phyloP scores from a whole-genome alignment of 176 grass and related monocot genomes.

The Musa troglodytarum region DNA sequence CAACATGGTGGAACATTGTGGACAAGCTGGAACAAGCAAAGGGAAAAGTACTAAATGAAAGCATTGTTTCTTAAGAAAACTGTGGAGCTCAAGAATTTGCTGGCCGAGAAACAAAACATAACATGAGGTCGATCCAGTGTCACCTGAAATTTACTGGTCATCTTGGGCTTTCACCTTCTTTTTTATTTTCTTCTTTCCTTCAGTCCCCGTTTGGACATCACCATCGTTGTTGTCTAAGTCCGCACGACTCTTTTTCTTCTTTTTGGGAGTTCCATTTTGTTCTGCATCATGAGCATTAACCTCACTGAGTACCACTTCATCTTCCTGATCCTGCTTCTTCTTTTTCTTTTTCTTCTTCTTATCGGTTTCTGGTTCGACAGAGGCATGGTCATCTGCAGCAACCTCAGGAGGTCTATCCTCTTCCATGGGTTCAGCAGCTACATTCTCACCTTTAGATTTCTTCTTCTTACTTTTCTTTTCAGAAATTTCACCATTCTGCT shows the following conservation, averaged over 20 bases:
- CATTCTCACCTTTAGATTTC: constrained; percentile 37
- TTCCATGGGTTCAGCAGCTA: constrained; percentile 47
- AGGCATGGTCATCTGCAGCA: constrained; percentile 6
- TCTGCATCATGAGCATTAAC: constrained; percentile 28
- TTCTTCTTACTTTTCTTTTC: constrained; percentile 59
- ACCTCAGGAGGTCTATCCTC: constrained; percentile 28
- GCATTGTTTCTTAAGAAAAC: too few relatives aligned
- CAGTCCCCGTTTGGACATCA: constrained; percentile 25
- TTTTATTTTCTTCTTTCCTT: constrained; percentile 58
- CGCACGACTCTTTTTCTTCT: constrained; percentile 42
- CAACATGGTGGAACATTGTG: too few relatives aligned
- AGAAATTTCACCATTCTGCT: constrained; percentile 22
- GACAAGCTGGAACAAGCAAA: too few relatives aligned
- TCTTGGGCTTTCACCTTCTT: constrained; percentile 41
- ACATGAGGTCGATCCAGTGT: too few relatives aligned
- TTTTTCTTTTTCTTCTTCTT: constrained; percentile 86
- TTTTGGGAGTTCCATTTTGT: constrained; percentile 42
- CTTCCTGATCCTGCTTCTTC: constrained; percentile 33
- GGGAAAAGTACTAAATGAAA: too few relatives aligned
- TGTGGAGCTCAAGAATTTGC: too few relatives aligned
- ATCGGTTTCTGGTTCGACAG: constrained; percentile 33
- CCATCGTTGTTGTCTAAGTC: constrained; percentile 14
- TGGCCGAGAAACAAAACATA: too few relatives aligned
- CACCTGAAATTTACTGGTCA: not conserved
- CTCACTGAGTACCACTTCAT: not conserved